Evolutionary conservation across 495 filamentous ascomycete species (phyloP).

Genomic region (Collariella sp.): DNA sequence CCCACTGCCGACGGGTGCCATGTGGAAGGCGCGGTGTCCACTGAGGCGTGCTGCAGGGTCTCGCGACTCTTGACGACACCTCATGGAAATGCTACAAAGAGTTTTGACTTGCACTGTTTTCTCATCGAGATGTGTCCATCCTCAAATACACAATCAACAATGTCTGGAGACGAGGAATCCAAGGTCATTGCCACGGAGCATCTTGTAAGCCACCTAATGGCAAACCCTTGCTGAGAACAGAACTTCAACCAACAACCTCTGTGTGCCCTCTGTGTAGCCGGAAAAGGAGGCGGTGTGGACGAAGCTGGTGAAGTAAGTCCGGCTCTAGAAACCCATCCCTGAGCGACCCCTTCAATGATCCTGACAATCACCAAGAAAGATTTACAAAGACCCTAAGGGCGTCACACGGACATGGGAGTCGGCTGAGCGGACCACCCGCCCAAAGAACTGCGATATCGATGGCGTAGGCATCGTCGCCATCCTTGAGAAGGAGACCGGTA

Average conservation of each 20-base stretch:
- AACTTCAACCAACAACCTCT: not conserved
- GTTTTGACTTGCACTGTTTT: not conserved
- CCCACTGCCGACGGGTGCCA: slow-evolving; percentile 8
- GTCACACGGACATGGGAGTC: slow-evolving; percentile 71
- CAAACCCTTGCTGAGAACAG: not conserved
- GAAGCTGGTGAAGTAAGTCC: slow-evolving; percentile 37
- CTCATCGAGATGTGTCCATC: not conserved
- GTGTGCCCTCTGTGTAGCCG: slow-evolving; percentile 23
- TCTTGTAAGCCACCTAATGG: slow-evolving; percentile 22
- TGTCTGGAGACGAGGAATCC: slow-evolving; percentile 10
- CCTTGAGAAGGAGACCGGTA: slow-evolving; percentile 55
- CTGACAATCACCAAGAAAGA: slow-evolving; percentile 43
- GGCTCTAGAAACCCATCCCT: not conserved
- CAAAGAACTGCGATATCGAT: slow-evolving; percentile 62
- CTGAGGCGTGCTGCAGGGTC: not conserved
- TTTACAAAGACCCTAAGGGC: slow-evolving; percentile 63
- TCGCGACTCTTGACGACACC: not conserved
- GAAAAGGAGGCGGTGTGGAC: slow-evolving; percentile 64
- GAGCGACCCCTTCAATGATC: not conserved
- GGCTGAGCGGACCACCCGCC: slow-evolving; percentile 67
- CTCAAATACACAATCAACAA: not conserved
- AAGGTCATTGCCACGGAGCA: slow-evolving; percentile 24
- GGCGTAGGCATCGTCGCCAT: slow-evolving; percentile 89
- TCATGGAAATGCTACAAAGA: not conserved
- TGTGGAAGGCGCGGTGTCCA: slow-evolving; percentile 1